These are phyloP conservation scores for Zygoascus flipseniorum DNA, from an alignment of 805 yeast species.

Conservation along the genomic window DNA sequence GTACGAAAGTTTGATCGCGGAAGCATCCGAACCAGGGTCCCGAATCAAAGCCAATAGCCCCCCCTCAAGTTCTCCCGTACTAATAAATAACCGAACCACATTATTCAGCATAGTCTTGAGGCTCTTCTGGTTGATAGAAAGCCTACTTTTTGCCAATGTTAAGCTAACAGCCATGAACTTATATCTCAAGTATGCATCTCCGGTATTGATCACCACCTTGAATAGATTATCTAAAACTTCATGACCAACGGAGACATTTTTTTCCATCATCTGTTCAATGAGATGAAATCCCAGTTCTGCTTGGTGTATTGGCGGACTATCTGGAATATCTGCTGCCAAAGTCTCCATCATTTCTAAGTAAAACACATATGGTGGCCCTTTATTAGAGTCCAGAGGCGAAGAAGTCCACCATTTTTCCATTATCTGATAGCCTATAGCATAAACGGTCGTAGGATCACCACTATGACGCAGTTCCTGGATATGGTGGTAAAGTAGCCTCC, in stretches of 20 bases:
- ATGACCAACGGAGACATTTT: background rate
- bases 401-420: background rate
- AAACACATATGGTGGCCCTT: constrained; percentile 6
- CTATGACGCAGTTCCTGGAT: background rate
- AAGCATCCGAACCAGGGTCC: constrained; percentile 14
- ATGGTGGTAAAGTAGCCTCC: background rate
- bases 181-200: constrained; percentile 5
- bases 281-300: constrained; percentile 2
- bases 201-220: constrained; percentile 4
- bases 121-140: background rate
- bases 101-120: constrained; percentile 6
- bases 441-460: background rate
- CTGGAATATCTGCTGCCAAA: constrained; percentile 6
- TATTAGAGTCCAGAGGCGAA: background rate
- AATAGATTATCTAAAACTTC: constrained; percentile 1
- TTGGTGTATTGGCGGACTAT: background rate
- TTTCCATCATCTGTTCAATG: constrained; percentile 2
- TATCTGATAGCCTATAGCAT: background rate
- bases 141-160: background rate
- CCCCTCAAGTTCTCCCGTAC: constrained; percentile 15
- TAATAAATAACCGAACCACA: constrained; percentile 16
- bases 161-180: background rate
- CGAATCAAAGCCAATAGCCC: constrained; percentile 19
- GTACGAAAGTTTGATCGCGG: constrained; percentile 1
- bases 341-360: constrained; percentile 15